Conservation (phyloP, 305 asterid species). For the Ajuga reptans region DNA sequence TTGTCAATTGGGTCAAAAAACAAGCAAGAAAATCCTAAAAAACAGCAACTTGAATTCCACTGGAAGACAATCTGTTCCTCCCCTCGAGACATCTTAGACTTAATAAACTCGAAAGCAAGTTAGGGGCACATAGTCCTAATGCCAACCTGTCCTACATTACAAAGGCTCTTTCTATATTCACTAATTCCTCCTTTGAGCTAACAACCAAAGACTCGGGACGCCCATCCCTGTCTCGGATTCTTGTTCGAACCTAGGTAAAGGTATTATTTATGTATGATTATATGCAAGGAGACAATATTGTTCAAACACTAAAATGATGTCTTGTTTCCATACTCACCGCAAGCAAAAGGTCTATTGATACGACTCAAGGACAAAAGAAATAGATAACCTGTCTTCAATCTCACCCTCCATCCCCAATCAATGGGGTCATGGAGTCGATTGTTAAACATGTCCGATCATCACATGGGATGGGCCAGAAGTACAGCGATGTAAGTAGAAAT, state of each 20-base stretch:
- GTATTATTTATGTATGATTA: conserved; percentile 10
- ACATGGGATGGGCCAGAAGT: conserved; percentile 40
- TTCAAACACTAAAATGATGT: conserved; percentile 25
- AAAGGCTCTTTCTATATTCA: conserved; percentile 34
- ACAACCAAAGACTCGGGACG: conserved; percentile 41
- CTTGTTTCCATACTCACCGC: conserved; percentile 21
- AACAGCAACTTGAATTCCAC: conserved; percentile 31
- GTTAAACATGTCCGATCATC: conserved; percentile 33
- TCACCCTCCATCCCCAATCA: conserved; percentile 47
- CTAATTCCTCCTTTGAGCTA: conserved; percentile 36
- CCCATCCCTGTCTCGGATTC: conserved; percentile 33
- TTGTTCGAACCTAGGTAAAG: conserved; percentile 28
- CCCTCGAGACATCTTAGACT: conserved; percentile 35
- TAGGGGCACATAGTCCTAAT: conserved; percentile 33
- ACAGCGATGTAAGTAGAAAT: conserved; percentile 30
- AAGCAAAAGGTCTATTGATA: conserved; percentile 13
- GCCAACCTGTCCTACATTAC: conserved; percentile 59
- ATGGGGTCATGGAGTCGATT: conserved; percentile 37
- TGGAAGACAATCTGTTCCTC: conserved; percentile 42
- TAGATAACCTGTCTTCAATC: conserved; percentile 28
- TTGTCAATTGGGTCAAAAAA: conserved; percentile 37
- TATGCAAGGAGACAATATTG: conserved; percentile 19
- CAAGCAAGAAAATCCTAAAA: conserved; percentile 33
- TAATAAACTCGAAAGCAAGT: conserved; percentile 15
- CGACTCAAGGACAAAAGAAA: conserved; percentile 23